Evolutionary conservation across 2,329 filamentous ascomycete species (phyloP).

Genomic region (Colletotrichum sp.): DNA sequence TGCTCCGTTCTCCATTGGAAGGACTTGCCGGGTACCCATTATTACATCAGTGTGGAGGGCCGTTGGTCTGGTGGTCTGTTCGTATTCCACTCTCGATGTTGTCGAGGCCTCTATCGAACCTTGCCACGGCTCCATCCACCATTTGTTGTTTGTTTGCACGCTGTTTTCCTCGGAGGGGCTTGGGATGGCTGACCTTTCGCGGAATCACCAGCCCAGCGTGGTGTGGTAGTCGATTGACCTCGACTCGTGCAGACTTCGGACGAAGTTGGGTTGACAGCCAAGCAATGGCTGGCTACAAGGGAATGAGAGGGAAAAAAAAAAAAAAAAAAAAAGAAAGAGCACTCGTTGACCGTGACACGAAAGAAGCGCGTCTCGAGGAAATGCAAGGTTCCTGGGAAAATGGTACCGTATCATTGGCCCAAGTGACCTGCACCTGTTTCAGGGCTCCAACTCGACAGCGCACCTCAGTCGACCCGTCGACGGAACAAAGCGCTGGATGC

Average conservation of each 20-base stretch:
- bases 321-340: not conserved
- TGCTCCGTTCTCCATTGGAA: slow-evolving; percentile 1
- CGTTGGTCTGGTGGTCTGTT: slow-evolving; percentile 17
- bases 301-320: not conserved
- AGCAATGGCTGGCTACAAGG: not conserved
- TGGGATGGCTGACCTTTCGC: not conserved
- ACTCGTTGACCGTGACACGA: not conserved
- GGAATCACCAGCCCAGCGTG: not conserved
- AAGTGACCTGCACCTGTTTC: slow-evolving; percentile 1
- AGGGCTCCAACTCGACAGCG: not conserved
- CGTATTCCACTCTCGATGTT: slow-evolving; percentile 7
- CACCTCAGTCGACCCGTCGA: not conserved
- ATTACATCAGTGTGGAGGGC: slow-evolving; percentile 18
- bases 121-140: slow-evolving; percentile 6
- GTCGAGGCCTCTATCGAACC: slow-evolving; percentile 6
- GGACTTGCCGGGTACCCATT: not conserved
- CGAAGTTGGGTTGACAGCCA: slow-evolving; percentile 9
- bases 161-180: not conserved
- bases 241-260: not conserved
- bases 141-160: not conserved
- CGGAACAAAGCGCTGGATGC: not conserved
- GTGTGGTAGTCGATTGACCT: not conserved
- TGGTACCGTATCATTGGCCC: slow-evolving; percentile 4
- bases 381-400: not conserved
- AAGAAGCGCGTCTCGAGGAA: not conserved